phyloP scores from a whole-genome alignment of 2,329 filamentous ascomycete genomes.

The Diaporthe helianthi region DNA sequence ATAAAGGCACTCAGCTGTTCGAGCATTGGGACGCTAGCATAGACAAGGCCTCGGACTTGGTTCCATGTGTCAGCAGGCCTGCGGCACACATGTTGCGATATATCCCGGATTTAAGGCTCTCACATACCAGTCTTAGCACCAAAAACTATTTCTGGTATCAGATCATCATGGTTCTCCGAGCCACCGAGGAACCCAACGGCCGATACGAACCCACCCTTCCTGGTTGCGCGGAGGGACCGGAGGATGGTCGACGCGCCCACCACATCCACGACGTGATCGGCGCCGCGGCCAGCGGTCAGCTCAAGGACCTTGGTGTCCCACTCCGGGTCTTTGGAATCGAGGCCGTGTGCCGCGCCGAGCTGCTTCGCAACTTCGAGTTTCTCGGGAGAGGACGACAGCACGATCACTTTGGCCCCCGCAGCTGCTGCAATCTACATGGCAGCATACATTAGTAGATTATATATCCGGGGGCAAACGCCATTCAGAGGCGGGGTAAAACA shows the following conservation, averaged over 20 bases:
- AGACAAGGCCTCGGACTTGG: conserved; percentile 8
- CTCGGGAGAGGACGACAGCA: not conserved
- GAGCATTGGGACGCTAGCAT: conserved; percentile 2
- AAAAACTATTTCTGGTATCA: not conserved
- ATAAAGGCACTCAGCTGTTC: not conserved
- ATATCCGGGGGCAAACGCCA: no score
- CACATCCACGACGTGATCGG: conserved; percentile 2
- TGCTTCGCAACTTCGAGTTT: conserved; percentile 4
- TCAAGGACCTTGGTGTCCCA: conserved; percentile 10
- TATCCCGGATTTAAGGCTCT: no score
- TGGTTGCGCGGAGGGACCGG: not conserved
- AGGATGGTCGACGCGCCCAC: conserved; percentile 3
- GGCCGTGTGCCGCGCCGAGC: not conserved
- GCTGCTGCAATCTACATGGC: not conserved
- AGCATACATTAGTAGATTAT: not conserved
- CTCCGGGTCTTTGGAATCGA: conserved; percentile 8
- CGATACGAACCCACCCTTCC: not conserved
- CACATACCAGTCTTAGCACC: conserved; percentile 12
- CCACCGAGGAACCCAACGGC: not conserved
- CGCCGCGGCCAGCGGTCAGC: conserved; percentile 8
- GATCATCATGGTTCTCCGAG: conserved; percentile 5
- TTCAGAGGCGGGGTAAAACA: no score
- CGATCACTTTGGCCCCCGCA: not conserved
- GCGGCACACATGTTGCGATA: not conserved
- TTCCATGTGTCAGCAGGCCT: not conserved